phyloP scores from a whole-genome alignment of 257 asterid species.

The Jacaranda mimosifolia region DNA sequence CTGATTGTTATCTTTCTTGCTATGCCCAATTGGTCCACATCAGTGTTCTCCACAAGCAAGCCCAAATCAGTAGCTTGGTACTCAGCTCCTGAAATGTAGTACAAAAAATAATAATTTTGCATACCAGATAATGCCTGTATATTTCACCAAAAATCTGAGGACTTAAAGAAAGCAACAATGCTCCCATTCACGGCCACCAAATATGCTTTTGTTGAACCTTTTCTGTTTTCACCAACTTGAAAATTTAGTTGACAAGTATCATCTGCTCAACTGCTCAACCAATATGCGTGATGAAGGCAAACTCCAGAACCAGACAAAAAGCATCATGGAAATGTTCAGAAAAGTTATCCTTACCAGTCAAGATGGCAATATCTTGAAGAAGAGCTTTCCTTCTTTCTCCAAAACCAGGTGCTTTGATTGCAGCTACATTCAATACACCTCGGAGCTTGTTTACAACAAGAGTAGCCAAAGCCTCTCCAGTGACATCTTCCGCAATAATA shows the following conservation, averaged over 20 bases:
- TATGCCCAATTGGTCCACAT: slow-evolving; percentile 79
- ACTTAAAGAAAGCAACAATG: background rate
- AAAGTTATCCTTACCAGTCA: slow-evolving; percentile 64
- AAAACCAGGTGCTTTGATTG: slow-evolving; percentile 97
- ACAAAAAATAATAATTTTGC: background rate
- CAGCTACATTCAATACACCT: slow-evolving; percentile 91
- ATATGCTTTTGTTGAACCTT: background rate
- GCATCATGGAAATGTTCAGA: background rate
- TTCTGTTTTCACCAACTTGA: background rate
- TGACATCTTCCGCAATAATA: slow-evolving; percentile 87
- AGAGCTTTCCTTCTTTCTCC: slow-evolving; percentile 96
- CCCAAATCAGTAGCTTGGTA: slow-evolving; percentile 92
- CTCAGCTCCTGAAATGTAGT: slow-evolving; percentile 77
- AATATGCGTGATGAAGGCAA: background rate
- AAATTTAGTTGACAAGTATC: too few relatives aligned
- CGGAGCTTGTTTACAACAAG: slow-evolving; percentile 96
- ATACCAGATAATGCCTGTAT: background rate
- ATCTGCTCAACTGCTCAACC: background rate
- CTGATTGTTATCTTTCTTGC: slow-evolving; percentile 88
- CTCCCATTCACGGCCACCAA: background rate
- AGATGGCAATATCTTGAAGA: slow-evolving; percentile 95
- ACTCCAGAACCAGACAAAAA: slow-evolving; percentile 10
- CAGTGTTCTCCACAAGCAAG: slow-evolving; percentile 78
- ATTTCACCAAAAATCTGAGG: too few relatives aligned
- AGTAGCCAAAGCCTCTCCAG: slow-evolving; percentile 98